Base-by-base conservation (phyloP, 805 yeast species). In the Starmerella floris region DNA sequence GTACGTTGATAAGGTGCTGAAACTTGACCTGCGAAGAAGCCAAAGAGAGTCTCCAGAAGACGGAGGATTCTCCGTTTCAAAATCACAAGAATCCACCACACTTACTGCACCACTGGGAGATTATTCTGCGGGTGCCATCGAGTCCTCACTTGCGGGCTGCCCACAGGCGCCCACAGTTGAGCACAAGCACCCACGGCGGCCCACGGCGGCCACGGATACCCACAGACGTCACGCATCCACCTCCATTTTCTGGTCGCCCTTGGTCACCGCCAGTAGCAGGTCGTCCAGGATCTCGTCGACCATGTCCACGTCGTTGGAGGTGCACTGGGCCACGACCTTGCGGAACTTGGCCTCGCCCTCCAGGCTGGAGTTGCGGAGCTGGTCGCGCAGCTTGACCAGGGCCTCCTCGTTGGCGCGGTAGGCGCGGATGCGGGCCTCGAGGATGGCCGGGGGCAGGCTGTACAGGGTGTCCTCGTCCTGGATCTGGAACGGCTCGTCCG, bases 401-500 rank as follows among this genome's bases (percentile, higher is more conserved):
- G 66, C 66, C 5, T 61, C 62, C 54, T 82, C 82, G 55, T 88
- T 82, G 51, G 73, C 72, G 44, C 71, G 68, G 62, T 88, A 88
- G 2, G 95, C 94, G 37, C 71, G 69, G 33, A 88, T 74, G 33
- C 96, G 67, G 0, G 96, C 95, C 45, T 74, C 70, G 16, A 53
- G 47, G 16, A 53, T 41, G n/a, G 42, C 52, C 15, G 56, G 52
- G 15, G 58, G 58, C 17, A 50, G 34, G 20, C 28, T 16, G n/a
- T 26, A 34, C 28, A 39, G 37, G 25, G 36, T 42, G n/a, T 35
- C 37, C 10, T 39, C 38, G 20, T 16, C 28, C 17, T 39, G 35
- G 10, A 83, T 72, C 38, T 80, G 70, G 61, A 83, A 88, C n/a
- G 95, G 95, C 56, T 83, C 88, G 61, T 87, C 96, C 22, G 76